Evolutionary conservation across 2,329 filamentous ascomycete species (phyloP).

Genomic region (Penicillium psychrosexuale): DNA sequence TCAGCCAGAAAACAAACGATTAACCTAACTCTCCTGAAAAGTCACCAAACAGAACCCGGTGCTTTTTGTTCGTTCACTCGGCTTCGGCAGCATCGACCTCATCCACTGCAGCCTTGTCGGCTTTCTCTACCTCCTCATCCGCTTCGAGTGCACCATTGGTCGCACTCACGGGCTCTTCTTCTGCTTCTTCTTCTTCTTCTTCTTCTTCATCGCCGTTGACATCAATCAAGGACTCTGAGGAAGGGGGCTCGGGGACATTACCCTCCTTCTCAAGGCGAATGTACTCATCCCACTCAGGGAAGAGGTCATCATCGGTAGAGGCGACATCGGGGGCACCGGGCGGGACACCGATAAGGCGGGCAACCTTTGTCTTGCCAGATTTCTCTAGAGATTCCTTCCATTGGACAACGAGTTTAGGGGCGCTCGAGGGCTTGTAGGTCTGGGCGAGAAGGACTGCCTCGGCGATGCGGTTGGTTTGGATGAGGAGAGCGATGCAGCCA

Average conservation of each 20-base stretch:
- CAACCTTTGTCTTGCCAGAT: constrained; percentile 78
- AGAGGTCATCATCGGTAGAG: constrained; percentile 70
- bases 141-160: constrained; percentile 35
- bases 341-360: constrained; percentile 77
- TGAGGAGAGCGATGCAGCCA: constrained; percentile 74
- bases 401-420: constrained; percentile 62
- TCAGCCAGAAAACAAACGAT: constrained; percentile 22
- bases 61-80: constrained; percentile 21
- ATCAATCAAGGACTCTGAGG: constrained; percentile 43
- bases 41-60: constrained; percentile 14
- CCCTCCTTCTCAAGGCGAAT: constrained; percentile 75
- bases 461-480: constrained; percentile 72
- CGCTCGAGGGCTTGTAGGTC: constrained; percentile 85
- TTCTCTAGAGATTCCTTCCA: constrained; percentile 88
- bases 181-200: not conserved
- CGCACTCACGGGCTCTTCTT: constrained; percentile 20
- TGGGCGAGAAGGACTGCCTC: constrained; percentile 91
- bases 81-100: constrained; percentile 17
- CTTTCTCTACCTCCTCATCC: constrained; percentile 26
- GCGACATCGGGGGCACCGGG: constrained; percentile 60
- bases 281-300: constrained; percentile 95
- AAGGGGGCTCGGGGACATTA: constrained; percentile 42
- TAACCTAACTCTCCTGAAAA: constrained; percentile 19
- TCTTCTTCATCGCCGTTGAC: constrained; percentile 34
- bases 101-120: constrained; percentile 9